Base-by-base conservation (phyloP, 176 grass and related monocot genomes). In the Oryza australiensis region DNA sequence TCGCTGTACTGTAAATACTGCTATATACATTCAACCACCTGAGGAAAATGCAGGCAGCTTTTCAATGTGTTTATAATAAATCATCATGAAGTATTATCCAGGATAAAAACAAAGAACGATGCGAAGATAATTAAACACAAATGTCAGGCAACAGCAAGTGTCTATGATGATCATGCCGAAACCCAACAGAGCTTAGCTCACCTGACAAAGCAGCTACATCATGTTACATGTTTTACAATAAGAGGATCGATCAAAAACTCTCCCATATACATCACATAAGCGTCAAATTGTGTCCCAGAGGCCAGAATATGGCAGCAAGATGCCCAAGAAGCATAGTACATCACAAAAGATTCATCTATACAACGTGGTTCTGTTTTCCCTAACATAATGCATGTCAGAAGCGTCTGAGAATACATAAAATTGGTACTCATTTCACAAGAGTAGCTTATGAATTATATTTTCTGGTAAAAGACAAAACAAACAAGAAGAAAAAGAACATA, bases 381-480 rank as follows among this genome's bases (percentile, higher is more conserved):
- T 86, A 89, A 59, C 68, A 86, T 35, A 86, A 27, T 74, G n/a
- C 78, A 79, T 51, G 79, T 86, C 62, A 86, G 73, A 45, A 82
- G 72, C 12, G 70, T 74, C 67, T 67, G 73, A 49, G 43, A 62
- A 82, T 82, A 89, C 88, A 89, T 86, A 82, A 49, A 82, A 78
- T 48, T 59, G 73, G 37, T 82, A 77, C 78, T 73, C 73, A 72
- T 79, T 68, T 41, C 79, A 82, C 79, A 86, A 26, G 40, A 73
- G 83, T 68, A 82, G 67, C 46, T 82, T 89, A 89, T 62, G 45
- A 82, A 82, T 74, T 82, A 75, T 83, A 89, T 62, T 82, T 84
- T 86, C 78, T 86, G 49, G 20, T 79, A 69, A 40, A 90, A 62
- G 65, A 45, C 35, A 68, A 86, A 86, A 78, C 62, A 86, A 77